Base-by-base conservation (phyloP, 2,329 filamentous ascomycete species). In the Pseudopithomyces maydicus region DNA sequence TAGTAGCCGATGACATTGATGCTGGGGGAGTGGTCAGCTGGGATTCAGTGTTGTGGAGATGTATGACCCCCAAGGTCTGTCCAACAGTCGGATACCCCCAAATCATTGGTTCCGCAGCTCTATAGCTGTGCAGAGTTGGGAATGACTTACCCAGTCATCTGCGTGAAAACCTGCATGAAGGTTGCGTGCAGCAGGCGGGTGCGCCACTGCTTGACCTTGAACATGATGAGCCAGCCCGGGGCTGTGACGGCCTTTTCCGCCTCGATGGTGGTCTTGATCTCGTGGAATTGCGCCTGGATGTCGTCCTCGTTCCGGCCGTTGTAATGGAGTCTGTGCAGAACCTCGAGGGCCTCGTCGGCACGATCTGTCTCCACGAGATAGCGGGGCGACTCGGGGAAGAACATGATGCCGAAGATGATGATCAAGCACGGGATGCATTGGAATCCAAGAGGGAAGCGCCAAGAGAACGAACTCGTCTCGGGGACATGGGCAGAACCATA, bases 101-200 rank as follows among this genome's bases (percentile, higher is more conserved):
- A n/a, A n/a, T n/a, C n/a, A n/a, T n/a, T n/a, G n/a, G n/a, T n/a
- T n/a, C n/a, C n/a, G n/a, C n/a, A n/a, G n/a, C n/a, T n/a, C n/a
- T n/a, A n/a, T n/a, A n/a, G n/a, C n/a, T n/a, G n/a, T n/a, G n/a
- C n/a, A n/a, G n/a, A n/a, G n/a, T n/a, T n/a, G 29, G 20, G 22
- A 10, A 42, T 23, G 22, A 56, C 68, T 46, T 71, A 76, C 77
- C 84, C 85, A n/a, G 81, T 83, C 65, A 89, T 82, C 61, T 89
- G 87, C 46, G 86, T 86, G 64, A 90, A 87, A 58, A 87, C 81
- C 69, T 90, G 87, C 38, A 88, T 82, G 32, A 85, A 74, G 41
- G 83, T 83, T 20, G 84, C 88, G 58, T 88, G 84, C 61, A 88
- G 72, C 49, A 89, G 81, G 15, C 88, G 80, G 46, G 81, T 87